Conservation (phyloP, 805 yeast species). For the Saccharomycopsis selenospora region DNA sequence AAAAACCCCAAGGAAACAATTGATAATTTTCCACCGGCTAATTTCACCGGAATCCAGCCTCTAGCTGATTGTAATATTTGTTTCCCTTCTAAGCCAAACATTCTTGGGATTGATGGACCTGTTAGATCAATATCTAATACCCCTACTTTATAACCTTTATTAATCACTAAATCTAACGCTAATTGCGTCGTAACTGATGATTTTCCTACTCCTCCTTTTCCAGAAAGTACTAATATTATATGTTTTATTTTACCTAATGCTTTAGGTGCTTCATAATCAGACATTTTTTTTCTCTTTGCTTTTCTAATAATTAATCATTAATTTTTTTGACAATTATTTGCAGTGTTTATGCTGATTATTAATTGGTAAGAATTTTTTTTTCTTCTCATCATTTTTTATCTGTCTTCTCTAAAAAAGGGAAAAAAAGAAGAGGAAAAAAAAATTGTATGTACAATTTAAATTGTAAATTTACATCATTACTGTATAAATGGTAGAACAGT, state of each 20-base stretch:
- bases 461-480: no score
- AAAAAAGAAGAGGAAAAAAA: no score
- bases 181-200: slow-evolving; percentile 93
- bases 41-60: slow-evolving; percentile 88
- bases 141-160: slow-evolving; percentile 76
- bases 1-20: slow-evolving; percentile 88
- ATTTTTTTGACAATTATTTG: no score
- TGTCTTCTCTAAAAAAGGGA: no score
- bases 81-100: slow-evolving; percentile 81
- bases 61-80: slow-evolving; percentile 74
- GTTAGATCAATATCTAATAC: slow-evolving; percentile 92
- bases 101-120: slow-evolving; percentile 93
- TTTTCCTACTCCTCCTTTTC: slow-evolving; percentile 97
- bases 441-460: no score
- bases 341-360: no score
- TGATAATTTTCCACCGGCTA: slow-evolving; percentile 40
- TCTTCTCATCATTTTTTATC: no score
- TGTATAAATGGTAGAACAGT: no score
- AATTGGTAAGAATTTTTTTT: no score
- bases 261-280: slow-evolving; percentile 24
- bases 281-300: no score
- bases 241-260: slow-evolving; percentile 55
- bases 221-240: slow-evolving; percentile 76
- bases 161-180: slow-evolving; percentile 64
- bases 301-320: no score